A percentile compares a stretch with the other conserved stretches of the same genome.
These are phyloP conservation scores for Xylaria sp. DNA, from an alignment of 2,329 filamentous ascomycete species.

Conservation along the genomic window DNA sequence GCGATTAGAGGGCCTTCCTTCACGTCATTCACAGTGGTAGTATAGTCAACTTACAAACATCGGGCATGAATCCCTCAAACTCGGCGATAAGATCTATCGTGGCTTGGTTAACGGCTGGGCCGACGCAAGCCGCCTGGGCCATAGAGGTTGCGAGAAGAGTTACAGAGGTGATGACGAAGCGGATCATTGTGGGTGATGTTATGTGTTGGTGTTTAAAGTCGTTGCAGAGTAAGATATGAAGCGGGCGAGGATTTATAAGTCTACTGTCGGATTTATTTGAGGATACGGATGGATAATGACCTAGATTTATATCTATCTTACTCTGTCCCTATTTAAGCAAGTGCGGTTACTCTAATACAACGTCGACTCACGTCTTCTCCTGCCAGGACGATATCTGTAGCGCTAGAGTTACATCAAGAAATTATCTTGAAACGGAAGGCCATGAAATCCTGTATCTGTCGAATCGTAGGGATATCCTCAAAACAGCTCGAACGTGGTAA, in stretches of 20 bases:
- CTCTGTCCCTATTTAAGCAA: background rate
- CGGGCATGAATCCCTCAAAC: slow-evolving; percentile 17
- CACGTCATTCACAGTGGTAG: background rate
- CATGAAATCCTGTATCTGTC: background rate
- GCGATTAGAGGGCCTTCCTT: background rate
- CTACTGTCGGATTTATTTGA: background rate
- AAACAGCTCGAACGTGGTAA: background rate
- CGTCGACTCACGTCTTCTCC: background rate
- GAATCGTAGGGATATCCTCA: background rate
- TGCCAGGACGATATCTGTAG: background rate
- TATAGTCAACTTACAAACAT: slow-evolving; percentile 8
- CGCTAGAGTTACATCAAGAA: background rate
- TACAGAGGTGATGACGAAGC: background rate
- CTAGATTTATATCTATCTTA: background rate
- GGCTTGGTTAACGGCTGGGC: slow-evolving; percentile 13
- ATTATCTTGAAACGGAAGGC: slow-evolving; percentile 1
- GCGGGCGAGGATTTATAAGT: background rate
- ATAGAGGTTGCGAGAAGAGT: background rate
- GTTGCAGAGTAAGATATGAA: background rate
- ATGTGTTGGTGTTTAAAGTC: background rate
- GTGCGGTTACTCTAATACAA: background rate
- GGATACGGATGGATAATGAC: background rate
- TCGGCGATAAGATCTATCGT: slow-evolving; percentile 11
- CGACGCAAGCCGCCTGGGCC: slow-evolving; percentile 1
- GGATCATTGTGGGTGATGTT: slow-evolving; percentile 8